phyloP scores from a whole-genome alignment of 192 early-diverging fungal species.

The Coemansia erecta region DNA sequence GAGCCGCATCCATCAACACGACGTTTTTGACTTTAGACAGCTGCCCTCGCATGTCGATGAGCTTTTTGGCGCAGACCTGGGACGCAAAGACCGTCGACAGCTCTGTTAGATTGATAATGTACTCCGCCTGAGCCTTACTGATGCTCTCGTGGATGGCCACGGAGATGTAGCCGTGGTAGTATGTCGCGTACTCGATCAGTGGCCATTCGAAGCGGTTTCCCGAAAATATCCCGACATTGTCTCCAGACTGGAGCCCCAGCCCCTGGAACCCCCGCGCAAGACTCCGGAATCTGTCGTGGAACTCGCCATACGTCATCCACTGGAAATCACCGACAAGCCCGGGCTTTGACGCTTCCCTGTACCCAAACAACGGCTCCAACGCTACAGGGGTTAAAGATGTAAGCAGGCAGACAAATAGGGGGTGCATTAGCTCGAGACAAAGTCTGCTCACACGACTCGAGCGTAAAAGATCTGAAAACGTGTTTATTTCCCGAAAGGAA shows the following conservation, averaged over 20 bases:
- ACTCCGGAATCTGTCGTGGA: constrained; percentile 48
- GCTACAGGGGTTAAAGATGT: constrained; percentile 17
- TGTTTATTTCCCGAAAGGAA: background rate
- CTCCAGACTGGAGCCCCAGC: constrained; percentile 41
- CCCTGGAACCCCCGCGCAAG: constrained; percentile 43
- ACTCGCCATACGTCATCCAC: constrained; percentile 69
- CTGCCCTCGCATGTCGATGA: constrained; percentile 46
- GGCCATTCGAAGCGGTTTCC: constrained; percentile 62
- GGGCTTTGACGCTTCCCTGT: constrained; percentile 15
- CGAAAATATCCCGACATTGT: constrained; percentile 57
- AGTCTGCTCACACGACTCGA: too few relatives aligned
- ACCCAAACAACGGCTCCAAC: constrained; percentile 32
- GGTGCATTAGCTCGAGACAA: background rate
- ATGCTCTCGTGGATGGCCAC: constrained; percentile 91
- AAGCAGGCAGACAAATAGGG: background rate
- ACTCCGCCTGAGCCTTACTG: constrained; percentile 73
- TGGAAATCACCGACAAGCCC: constrained; percentile 21
- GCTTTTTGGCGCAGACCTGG: constrained; percentile 56
- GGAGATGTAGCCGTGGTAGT: constrained; percentile 56
- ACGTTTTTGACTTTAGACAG: constrained; percentile 47
- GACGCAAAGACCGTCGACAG: constrained; percentile 67
- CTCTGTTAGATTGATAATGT: constrained; percentile 83
- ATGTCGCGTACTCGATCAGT: constrained; percentile 44
- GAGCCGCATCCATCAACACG: constrained; percentile 47
- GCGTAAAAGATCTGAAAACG: too few relatives aligned